phyloP scores from a whole-genome alignment of 192 early-diverging fungal genomes.

The Paraglomus occultum region DNA sequence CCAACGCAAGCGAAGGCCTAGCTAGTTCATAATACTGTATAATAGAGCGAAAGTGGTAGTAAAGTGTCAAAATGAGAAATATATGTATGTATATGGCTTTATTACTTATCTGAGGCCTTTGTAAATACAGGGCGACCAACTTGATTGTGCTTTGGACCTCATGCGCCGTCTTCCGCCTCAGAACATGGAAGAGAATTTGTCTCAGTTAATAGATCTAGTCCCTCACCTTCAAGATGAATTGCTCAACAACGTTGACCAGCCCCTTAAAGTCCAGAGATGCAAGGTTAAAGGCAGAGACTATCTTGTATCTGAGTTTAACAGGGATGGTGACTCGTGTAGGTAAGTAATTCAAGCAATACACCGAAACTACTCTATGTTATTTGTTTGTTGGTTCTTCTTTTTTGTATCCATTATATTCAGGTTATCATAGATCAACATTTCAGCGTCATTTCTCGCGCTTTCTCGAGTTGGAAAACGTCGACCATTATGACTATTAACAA shows the following conservation, averaged over 20 bases:
- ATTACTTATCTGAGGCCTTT: not conserved
- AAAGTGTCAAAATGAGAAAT: not conserved
- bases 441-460: not conserved
- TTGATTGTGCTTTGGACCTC: slow-evolving; percentile 95
- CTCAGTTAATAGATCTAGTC: slow-evolving; percentile 74
- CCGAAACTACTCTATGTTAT: not conserved
- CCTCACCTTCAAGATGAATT: slow-evolving; percentile 91
- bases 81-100: not conserved
- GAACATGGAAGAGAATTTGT: slow-evolving; percentile 83
- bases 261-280: slow-evolving; percentile 76
- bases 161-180: slow-evolving; percentile 97
- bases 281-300: slow-evolving; percentile 74
- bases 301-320: slow-evolving; percentile 92
- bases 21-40: not conserved
- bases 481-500: no score
- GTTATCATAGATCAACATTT: not conserved
- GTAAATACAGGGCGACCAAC: slow-evolving; percentile 37
- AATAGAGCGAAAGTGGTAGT: not conserved
- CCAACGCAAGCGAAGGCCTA: not conserved
- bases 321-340: slow-evolving; percentile 93
- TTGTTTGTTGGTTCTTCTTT: not conserved
- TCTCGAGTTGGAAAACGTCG: not conserved
- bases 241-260: slow-evolving; percentile 89
- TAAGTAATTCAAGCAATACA: slow-evolving; percentile 33
- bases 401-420: not conserved